phyloP scores from a whole-genome alignment of 2,329 filamentous ascomycete genomes.

The Aspergillus ochraceoroseus region DNA sequence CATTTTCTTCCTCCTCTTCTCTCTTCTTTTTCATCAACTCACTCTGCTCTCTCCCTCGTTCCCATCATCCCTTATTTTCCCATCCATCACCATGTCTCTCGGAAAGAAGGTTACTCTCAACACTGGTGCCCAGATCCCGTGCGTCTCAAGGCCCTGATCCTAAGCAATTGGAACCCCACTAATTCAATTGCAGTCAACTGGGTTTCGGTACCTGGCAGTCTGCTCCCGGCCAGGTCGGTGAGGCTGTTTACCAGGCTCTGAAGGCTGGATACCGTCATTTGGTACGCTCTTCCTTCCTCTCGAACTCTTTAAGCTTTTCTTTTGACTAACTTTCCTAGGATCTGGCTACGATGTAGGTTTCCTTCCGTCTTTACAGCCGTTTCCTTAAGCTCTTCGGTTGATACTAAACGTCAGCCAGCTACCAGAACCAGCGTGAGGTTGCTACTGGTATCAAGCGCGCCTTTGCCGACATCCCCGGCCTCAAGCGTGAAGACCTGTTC shows the following conservation, averaged over 20 bases:
- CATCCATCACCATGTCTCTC: slow-evolving; percentile 34
- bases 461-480: slow-evolving; percentile 37
- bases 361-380: too few relatives aligned
- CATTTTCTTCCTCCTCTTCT: slow-evolving; percentile 6
- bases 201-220: slow-evolving; percentile 43
- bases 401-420: slow-evolving; percentile 19
- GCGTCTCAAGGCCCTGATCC: slow-evolving; percentile 16
- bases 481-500: slow-evolving; percentile 42
- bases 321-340: slow-evolving; percentile 28
- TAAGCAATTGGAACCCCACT: not conserved
- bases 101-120: slow-evolving; percentile 39
- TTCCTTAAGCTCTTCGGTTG: not conserved
- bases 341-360: slow-evolving; percentile 37
- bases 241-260: slow-evolving; percentile 39
- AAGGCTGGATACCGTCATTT: slow-evolving; percentile 41
- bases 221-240: slow-evolving; percentile 38
- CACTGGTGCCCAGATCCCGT: slow-evolving; percentile 39
- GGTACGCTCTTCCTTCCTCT: slow-evolving; percentile 24
- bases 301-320: not conserved
- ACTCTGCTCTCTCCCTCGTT: not conserved
- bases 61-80: not conserved
- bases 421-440: slow-evolving; percentile 39
- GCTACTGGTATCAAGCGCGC: slow-evolving; percentile 34
- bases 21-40: not conserved
- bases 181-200: slow-evolving; percentile 29